Percentiles rank a stretch among this genome's conserved stretches.
phyloP scores from a whole-genome alignment of 192 early-diverging fungal genomes.

The Backusella parvicylindrica region DNA sequence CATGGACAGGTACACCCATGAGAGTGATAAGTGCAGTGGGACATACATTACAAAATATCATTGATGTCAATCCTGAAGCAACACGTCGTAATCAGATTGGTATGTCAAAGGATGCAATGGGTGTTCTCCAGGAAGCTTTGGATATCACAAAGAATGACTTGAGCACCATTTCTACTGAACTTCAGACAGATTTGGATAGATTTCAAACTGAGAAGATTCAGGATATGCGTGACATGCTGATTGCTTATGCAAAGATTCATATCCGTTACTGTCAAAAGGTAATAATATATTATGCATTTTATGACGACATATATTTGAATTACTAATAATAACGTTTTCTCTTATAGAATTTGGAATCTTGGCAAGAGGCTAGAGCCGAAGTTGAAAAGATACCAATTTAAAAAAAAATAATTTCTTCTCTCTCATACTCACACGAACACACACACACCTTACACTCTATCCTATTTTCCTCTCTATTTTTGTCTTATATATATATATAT shows the following conservation, averaged over 20 bases:
- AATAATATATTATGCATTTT: not conserved
- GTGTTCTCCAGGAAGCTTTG: conserved; percentile 54
- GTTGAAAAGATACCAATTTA: conserved; percentile 43
- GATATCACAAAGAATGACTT: conserved; percentile 71
- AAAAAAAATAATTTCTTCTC: not conserved
- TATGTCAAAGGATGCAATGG: conserved; percentile 79
- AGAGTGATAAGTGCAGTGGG: conserved; percentile 55
- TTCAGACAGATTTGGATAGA: conserved; percentile 87
- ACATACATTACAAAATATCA: conserved; percentile 85
- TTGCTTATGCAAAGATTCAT: conserved; percentile 70
- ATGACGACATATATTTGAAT: not conserved
- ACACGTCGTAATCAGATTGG: conserved; percentile 88
- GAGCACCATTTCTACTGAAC: conserved; percentile 70
- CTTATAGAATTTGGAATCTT: conserved; percentile 49
- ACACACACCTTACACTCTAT: not conserved
- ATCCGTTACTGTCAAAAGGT: conserved; percentile 72
- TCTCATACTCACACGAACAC: not conserved
- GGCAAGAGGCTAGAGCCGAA: conserved; percentile 49
- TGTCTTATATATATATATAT: not conserved
- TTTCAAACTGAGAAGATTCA: conserved; percentile 93
- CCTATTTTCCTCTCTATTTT: not conserved
- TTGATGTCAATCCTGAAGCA: conserved; percentile 92
- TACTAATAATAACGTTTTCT: not conserved
- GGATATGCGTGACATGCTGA: conserved; percentile 79
- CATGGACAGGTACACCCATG: conserved; percentile 38